Evolutionary conservation across 805 yeast genomes (phyloP).

Genomic region (Jamesozyma piceae): DNA sequence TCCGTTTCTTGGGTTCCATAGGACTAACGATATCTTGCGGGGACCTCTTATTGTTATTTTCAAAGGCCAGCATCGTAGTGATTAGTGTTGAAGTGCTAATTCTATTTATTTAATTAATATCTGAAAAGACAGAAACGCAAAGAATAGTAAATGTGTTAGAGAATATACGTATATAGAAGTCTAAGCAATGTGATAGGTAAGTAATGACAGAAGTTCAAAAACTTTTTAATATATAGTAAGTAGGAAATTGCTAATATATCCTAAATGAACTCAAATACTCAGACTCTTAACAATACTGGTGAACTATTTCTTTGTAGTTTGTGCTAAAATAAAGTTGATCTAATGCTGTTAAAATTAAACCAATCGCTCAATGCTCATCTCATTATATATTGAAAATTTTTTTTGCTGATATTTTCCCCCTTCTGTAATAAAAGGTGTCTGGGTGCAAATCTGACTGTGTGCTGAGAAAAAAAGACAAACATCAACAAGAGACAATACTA

Average conservation of each 20-base stretch:
- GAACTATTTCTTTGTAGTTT: neutral
- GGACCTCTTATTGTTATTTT: conserved; percentile 20
- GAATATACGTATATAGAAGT: neutral
- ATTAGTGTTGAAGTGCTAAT: neutral
- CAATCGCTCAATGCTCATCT: neutral
- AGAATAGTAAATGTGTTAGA: neutral
- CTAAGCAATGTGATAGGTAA: neutral
- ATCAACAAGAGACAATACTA: too few species aligned
- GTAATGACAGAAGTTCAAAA: neutral
- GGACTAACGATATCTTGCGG: conserved; percentile 9
- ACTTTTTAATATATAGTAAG: neutral
- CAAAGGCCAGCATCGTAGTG: conserved; percentile 26
- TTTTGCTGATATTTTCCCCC: neutral
- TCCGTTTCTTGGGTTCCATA: conserved; percentile 23
- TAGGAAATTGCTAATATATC: neutral
- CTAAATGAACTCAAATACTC: neutral
- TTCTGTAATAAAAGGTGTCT: neutral
- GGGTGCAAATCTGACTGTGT: neutral
- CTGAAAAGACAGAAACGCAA: neutral
- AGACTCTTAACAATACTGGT: neutral
- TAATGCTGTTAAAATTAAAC: too few species aligned
- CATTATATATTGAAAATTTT: neutral
- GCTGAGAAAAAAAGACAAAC: too few species aligned
- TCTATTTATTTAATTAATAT: neutral
- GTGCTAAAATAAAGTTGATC: too few species aligned